Evolutionary conservation across 495 filamentous ascomycete genomes (phyloP).

Genomic region (Talaromyces wortmannii): DNA sequence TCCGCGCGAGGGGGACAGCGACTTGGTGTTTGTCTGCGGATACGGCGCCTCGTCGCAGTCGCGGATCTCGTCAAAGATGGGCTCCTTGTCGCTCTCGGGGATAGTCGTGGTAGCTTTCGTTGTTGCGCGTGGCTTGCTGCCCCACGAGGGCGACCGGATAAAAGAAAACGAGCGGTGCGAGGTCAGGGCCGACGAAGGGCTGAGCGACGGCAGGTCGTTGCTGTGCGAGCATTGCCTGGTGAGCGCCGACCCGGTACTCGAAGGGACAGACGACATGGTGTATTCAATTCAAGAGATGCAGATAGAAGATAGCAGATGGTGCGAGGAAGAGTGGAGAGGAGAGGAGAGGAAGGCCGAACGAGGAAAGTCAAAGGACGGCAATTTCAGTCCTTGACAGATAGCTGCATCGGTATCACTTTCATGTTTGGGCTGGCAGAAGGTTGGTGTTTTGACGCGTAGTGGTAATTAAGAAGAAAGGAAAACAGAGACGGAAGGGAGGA

Average conservation of each 20-base stretch:
- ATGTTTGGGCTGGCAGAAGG: no score
- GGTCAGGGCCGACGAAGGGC: constrained; percentile 1
- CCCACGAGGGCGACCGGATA: constrained; percentile 1
- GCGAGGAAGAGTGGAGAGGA: neutral
- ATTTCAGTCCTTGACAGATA: no score
- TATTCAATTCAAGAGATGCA: neutral
- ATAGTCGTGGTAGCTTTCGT: neutral
- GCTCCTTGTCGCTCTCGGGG: constrained; percentile 5
- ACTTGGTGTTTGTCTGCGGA: neutral
- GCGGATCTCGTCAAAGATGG: constrained; percentile 4
- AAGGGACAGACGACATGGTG: neutral
- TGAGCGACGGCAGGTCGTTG: neutral
- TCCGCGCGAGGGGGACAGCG: neutral
- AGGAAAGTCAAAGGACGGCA: no score
- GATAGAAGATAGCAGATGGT: neutral
- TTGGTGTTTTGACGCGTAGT: no score
- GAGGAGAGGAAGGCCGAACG: constrained; percentile 1
- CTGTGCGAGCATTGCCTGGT: neutral
- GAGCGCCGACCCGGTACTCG: neutral
- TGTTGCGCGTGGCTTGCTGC: neutral
- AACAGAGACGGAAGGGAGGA: neutral
- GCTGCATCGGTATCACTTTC: no score
- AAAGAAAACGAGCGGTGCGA: constrained; percentile 1
- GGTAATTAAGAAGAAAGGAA: constrained; percentile 6
- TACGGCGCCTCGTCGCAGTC: constrained; percentile 6